These are phyloP conservation scores for Talaromyces piceae DNA, from an alignment of 2,329 filamentous ascomycete species.

Conservation along the genomic window DNA sequence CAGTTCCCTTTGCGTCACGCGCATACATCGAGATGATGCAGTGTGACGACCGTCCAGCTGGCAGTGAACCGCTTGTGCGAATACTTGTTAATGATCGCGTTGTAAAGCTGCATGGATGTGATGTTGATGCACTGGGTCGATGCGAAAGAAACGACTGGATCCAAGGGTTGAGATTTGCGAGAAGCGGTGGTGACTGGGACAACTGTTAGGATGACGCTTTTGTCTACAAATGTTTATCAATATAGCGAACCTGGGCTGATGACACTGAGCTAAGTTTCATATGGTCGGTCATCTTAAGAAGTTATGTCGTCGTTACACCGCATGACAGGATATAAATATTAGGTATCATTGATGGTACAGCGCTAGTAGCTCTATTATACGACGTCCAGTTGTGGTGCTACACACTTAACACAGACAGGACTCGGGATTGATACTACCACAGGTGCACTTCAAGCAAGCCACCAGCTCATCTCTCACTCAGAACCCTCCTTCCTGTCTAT, in stretches of 20 bases:
- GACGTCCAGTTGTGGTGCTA: no score
- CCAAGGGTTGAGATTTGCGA: conserved; percentile 66
- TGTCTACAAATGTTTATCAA: no score
- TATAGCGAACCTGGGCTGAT: no score
- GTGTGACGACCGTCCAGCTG: conserved; percentile 40
- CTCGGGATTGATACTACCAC: no score
- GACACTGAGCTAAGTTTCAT: no score
- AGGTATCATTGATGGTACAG: no score
- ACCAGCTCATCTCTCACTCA: background rate
- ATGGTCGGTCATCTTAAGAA: no score
- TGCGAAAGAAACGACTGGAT: conserved; percentile 67
- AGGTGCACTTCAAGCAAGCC: no score
- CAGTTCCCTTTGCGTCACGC: conserved; percentile 72
- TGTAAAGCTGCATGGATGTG: conserved; percentile 62
- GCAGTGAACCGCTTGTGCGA: conserved; percentile 59
- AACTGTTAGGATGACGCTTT: background rate
- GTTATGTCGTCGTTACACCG: no score
- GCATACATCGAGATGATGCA: conserved; percentile 84
- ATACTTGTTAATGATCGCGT: conserved; percentile 80
- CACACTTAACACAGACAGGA: no score
- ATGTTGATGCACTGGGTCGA: conserved; percentile 60
- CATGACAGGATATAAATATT: no score
- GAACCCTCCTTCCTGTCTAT: background rate
- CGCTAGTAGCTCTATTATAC: no score
- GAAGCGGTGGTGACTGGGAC: conserved; percentile 63